Evolutionary conservation across 1,284 basidiomycete species (phyloP).

Genomic region (Heterobasidion irregulare): DNA sequence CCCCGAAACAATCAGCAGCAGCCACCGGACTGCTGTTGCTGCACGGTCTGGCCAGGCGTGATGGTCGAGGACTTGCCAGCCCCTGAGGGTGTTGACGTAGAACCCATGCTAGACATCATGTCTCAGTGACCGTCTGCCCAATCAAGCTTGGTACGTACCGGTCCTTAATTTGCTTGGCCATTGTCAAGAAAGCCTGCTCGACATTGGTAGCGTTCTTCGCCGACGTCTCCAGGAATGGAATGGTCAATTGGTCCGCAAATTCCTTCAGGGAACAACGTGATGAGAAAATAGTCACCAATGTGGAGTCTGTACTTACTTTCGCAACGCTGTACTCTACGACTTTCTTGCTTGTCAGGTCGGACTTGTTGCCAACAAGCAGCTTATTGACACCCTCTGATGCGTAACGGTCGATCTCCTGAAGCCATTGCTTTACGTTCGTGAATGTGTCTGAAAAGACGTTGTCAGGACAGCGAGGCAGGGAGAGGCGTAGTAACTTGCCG

Average conservation of each 20-base stretch:
- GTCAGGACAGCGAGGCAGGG: conserved; percentile 4
- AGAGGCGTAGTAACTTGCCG: conserved; percentile 38
- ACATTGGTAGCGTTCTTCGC: conserved; percentile 99
- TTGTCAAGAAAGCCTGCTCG: conserved; percentile 98
- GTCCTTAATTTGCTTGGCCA: conserved; percentile 99
- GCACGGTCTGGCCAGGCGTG: conserved; percentile 70
- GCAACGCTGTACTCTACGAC: conserved; percentile 97
- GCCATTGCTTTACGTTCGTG: conserved; percentile 99
- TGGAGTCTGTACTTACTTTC: conserved; percentile 54
- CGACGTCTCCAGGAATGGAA: conserved; percentile 98
- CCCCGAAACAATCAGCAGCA: conserved; percentile 50
- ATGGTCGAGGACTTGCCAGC: conserved; percentile 64
- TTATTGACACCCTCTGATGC: conserved; percentile 99
- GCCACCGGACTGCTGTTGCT: conserved; percentile 63
- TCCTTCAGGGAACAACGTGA: conserved; percentile 33
- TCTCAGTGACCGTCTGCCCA: not conserved
- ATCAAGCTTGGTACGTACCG: conserved; percentile 39
- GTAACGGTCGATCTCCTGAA: conserved; percentile 99
- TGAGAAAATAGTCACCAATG: conserved; percentile 20
- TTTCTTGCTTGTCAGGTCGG: conserved; percentile 96
- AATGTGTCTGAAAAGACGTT: conserved; percentile 68
- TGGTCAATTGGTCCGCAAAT: conserved; percentile 91
- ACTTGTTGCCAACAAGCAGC: conserved; percentile 97
- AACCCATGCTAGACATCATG: conserved; percentile 55
- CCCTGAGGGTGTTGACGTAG: conserved; percentile 61